phyloP scores from a whole-genome alignment of 495 filamentous ascomycete genomes.

The Aspergillus campestris region DNA sequence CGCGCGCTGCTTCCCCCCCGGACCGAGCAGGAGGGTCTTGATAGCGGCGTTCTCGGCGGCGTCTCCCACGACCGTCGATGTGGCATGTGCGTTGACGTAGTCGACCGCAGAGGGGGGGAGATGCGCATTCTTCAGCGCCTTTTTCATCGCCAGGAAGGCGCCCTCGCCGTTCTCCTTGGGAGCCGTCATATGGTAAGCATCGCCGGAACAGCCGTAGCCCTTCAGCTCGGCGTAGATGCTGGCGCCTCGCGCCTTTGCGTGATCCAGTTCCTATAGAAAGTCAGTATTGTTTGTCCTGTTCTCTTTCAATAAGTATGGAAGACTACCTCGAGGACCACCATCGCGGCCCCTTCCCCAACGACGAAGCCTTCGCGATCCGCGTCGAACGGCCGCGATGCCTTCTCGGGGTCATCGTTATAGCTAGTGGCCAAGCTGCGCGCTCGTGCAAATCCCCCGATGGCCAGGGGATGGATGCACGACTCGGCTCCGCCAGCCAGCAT shows the following conservation, averaged over 20 bases:
- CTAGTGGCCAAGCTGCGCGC: conserved; percentile 75
- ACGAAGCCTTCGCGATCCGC: conserved; percentile 77
- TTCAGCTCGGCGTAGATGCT: conserved; percentile 80
- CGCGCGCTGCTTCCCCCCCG: conserved; percentile 53
- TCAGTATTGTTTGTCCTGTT: not conserved
- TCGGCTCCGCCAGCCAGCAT: conserved; percentile 94
- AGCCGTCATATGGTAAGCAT: conserved; percentile 89
- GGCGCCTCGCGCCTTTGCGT: conserved; percentile 71
- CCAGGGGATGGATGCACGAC: conserved; percentile 91
- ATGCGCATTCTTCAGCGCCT: conserved; percentile 65
- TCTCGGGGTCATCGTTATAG: conserved; percentile 65
- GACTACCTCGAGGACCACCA: conserved; percentile 69
- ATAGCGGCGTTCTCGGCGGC: conserved; percentile 83
- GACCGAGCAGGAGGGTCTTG: conserved; percentile 63
- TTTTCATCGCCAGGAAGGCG: conserved; percentile 75
- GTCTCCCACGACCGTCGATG: conserved; percentile 78
- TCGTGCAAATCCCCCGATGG: conserved; percentile 83
- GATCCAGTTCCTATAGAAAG: conserved; percentile 61
- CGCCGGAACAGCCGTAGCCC: conserved; percentile 81
- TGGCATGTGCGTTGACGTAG: conserved; percentile 95
- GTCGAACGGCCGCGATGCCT: conserved; percentile 84
- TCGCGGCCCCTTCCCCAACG: conserved; percentile 83
- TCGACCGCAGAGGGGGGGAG: conserved; percentile 63
- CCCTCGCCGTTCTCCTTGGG: conserved; percentile 75
- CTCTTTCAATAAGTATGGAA: not conserved